Base-by-base conservation (phyloP, 75 land plant genomes). In the Cupressus sempervirens region DNA sequence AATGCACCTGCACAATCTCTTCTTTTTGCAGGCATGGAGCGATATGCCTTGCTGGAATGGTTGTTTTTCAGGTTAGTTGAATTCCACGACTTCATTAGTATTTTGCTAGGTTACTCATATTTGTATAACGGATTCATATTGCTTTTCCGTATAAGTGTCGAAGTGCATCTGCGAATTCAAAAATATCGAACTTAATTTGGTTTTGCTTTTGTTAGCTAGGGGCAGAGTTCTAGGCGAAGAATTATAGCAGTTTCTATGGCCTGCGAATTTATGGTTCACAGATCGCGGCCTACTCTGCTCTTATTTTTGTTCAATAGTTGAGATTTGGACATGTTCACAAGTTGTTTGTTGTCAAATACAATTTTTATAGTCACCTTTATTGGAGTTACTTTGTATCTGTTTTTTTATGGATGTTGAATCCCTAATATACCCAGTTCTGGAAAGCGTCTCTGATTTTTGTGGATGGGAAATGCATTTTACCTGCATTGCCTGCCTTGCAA, bases 31-130 rank as follows among this genome's bases (percentile, higher is more conserved):
- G 99, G 99, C 86, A 85, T 94, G 89, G 98, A 97, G 84, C 89
- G 99, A 58, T 97, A 97, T 85, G 94, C 93, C 18, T 94, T 97
- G 75, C 95, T 97, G 45, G 98, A 97, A 72, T 97, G 98, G 98
- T 98, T 97, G 80, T 97, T 97, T 87, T 97, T 97, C 94, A 91
- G 87, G 99, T 95, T 46, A 36, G 29, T 62, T 2, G 54, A 53
- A 48, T 76, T 76, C 74, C 48, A 9, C 20, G 38, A 20, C 7
- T 40, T 40, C 3, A 76, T 36, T 76, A 7, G 7, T 38, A 23
- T 18, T 40, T 36, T 20, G 26, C 43, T 1, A 36, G 38, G 20
- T 7, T 76, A 20, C 1, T 76, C 43, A 16, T 76, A 40, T 36
- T 76, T 76, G 38, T 38, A 35, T 40, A 40, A 16, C 38, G n/a